These are phyloP conservation scores for Melampsora americana DNA, from an alignment of 1,284 basidiomycete genomes.

Conservation along the genomic window DNA sequence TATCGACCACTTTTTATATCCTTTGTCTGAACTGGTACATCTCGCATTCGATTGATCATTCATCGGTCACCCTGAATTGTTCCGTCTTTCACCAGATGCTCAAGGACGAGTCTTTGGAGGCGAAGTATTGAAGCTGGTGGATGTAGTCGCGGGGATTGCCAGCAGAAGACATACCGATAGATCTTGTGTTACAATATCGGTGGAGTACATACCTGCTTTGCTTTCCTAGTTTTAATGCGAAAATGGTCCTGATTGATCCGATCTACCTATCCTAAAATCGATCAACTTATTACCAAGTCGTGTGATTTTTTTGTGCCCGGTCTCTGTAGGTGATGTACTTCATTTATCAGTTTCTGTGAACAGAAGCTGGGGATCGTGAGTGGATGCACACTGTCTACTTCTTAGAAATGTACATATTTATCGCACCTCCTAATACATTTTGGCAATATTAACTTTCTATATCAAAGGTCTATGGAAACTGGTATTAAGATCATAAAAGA, in stretches of 20 bases:
- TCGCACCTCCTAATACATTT: no score
- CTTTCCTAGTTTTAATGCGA: not conserved
- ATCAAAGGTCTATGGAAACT: conserved; percentile 52
- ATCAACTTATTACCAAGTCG: conserved; percentile 16
- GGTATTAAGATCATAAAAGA: conserved; percentile 54
- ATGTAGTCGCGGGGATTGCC: conserved; percentile 55
- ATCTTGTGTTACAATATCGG: conserved; percentile 54
- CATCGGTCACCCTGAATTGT: not conserved
- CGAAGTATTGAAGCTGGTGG: conserved; percentile 55
- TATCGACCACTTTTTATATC: not conserved
- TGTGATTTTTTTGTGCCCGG: conserved; percentile 51
- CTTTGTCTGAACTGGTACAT: not conserved
- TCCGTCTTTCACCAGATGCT: conserved; percentile 45
- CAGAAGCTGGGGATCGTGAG: conserved; percentile 53
- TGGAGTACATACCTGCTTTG: conserved; percentile 50
- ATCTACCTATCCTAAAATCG: not conserved
- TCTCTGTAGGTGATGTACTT: conserved; percentile 50
- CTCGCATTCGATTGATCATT: not conserved
- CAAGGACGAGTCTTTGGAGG: conserved; percentile 53
- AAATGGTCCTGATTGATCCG: not conserved
- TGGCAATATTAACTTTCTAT: not conserved
- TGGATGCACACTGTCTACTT: conserved; percentile 25
- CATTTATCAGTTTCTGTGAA: conserved; percentile 54
- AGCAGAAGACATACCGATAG: conserved; percentile 54
- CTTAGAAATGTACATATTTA: no score